These are phyloP conservation scores for Magnolia sinica DNA, from an alignment of 164 flowering plant species.

Conservation along the genomic window DNA sequence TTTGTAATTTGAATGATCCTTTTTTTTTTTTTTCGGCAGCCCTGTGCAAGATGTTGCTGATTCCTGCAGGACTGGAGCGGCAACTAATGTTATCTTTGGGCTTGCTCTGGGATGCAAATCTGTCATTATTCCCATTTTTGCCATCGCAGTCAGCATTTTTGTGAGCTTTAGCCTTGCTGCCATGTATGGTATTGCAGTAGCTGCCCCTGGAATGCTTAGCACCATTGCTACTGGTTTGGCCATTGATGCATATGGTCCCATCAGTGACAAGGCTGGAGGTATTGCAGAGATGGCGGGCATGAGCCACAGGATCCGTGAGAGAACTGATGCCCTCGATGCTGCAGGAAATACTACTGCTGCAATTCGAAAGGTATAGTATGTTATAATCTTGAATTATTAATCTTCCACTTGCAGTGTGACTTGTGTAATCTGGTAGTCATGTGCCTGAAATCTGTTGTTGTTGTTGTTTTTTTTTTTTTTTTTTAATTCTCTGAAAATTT, in stretches of 20 bases:
- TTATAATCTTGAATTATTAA: neutral
- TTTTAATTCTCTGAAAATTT: too few relatives aligned
- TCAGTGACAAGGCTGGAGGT: conserved; percentile 90
- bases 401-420: neutral
- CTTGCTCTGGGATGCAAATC: conserved; percentile 56
- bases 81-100: conserved; percentile 56
- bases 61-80: conserved; percentile 63
- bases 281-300: conserved; percentile 92
- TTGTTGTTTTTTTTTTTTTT: neutral
- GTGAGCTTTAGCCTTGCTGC: conserved; percentile 57
- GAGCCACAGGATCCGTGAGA: conserved; percentile 82
- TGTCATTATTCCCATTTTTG: conserved; percentile 53
- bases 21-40: conserved; percentile 28
- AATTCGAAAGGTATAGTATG: conserved; percentile 61
- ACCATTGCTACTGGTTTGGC: conserved; percentile 87
- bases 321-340: conserved; percentile 87
- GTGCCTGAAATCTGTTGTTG: neutral
- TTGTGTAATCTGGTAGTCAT: neutral
- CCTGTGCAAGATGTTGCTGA: conserved; percentile 69
- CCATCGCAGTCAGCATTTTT: conserved; percentile 48
- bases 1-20: too few relatives aligned
- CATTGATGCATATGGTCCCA: conserved; percentile 87
- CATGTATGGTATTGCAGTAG: conserved; percentile 59
- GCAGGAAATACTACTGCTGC: conserved; percentile 92
- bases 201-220: conserved; percentile 65